phyloP scores from a whole-genome alignment of 768 basidiomycete species.

The Leucocoprinus birnbaumii region DNA sequence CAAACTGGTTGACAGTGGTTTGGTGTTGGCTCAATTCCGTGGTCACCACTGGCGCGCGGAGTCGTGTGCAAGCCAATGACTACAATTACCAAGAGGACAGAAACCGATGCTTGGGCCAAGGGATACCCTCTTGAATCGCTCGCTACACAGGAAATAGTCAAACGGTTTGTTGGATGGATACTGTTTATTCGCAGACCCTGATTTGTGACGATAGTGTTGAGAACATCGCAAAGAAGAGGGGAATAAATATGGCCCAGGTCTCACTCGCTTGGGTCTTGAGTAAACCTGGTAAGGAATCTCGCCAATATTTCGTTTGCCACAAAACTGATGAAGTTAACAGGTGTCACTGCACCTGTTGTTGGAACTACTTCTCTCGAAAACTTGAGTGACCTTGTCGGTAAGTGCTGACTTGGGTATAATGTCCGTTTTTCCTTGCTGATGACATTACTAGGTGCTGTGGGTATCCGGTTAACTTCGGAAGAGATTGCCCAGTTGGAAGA shows the following conservation, averaged over 20 bases:
- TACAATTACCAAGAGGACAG: conserved; percentile 36
- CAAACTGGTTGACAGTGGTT: too few relatives aligned
- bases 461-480: not conserved
- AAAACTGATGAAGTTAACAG: conserved; percentile 12
- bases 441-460: not conserved
- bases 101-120: conserved; percentile 27
- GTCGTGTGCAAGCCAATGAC: conserved; percentile 41
- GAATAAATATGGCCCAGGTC: conserved; percentile 53
- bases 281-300: conserved; percentile 29
- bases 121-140: conserved; percentile 17
- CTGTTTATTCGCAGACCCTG: too few relatives aligned
- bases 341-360: conserved; percentile 55
- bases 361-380: conserved; percentile 49
- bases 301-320: too few relatives aligned
- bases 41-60: conserved; percentile 57
- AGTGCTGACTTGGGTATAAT: not conserved
- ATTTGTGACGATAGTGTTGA: conserved; percentile 41
- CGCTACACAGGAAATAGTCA: conserved; percentile 32
- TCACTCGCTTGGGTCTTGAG: conserved; percentile 48
- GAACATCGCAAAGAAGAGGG: conserved; percentile 47
- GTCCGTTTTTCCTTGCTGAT: not conserved
- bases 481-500: not conserved
- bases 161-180: conserved; percentile 26
- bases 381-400: conserved; percentile 49
- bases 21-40: conserved; percentile 55